Evolutionary conservation across 2,329 filamentous ascomycete species (phyloP).

Genomic region (Epichloe festucae): DNA sequence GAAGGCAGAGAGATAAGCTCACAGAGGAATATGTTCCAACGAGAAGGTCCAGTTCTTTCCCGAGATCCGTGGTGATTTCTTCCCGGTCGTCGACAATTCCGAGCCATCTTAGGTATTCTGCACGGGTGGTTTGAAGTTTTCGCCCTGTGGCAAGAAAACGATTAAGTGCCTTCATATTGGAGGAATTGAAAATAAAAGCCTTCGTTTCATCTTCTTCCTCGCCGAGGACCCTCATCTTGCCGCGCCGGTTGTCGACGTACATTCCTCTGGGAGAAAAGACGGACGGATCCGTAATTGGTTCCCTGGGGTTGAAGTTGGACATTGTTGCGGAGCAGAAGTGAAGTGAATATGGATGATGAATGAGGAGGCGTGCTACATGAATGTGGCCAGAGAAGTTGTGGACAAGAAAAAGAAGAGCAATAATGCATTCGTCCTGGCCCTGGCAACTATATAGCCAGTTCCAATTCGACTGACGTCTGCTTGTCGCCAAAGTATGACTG

Average conservation of each 20-base stretch:
- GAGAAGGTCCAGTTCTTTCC: neutral
- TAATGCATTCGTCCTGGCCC: too few species aligned
- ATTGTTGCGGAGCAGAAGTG: neutral
- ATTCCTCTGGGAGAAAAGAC: neutral
- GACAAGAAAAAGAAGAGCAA: too few species aligned
- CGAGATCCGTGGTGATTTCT: neutral
- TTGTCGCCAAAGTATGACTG: neutral
- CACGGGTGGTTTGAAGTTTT: neutral
- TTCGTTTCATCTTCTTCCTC: neutral
- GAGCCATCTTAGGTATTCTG: neutral
- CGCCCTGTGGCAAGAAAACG: neutral
- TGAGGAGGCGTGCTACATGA: too few species aligned
- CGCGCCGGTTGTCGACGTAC: neutral
- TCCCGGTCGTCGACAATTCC: neutral
- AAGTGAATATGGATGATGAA: too few species aligned
- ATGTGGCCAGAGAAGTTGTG: too few species aligned
- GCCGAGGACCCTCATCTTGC: too few species aligned
- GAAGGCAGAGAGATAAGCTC: neutral
- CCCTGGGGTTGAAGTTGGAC: neutral
- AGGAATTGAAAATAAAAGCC: neutral
- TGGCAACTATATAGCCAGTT: neutral
- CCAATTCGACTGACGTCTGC: neutral
- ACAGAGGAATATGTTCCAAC: neutral
- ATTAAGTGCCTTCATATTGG: neutral
- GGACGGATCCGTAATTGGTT: conserved; percentile 1